These are phyloP conservation scores for Xylaria sp. DNA, from an alignment of 2,329 filamentous ascomycete genomes.

Conservation along the genomic window DNA sequence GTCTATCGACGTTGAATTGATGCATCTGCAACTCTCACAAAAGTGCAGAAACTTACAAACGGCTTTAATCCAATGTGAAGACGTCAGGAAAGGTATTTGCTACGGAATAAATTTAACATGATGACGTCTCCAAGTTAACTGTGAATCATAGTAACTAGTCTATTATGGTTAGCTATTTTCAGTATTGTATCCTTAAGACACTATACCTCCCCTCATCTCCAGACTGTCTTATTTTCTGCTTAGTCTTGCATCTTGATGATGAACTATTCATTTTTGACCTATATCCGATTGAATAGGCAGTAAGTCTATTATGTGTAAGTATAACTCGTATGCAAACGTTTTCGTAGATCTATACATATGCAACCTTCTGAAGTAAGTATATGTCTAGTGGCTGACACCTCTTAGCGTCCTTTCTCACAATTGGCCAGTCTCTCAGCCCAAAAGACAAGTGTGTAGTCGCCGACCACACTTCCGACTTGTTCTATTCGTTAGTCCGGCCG, in stretches of 20 bases:
- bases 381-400: not conserved
- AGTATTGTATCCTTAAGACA: not conserved
- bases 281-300: not conserved
- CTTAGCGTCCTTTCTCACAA: not conserved
- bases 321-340: not conserved
- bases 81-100: no score
- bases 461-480: not conserved
- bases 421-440: constrained; percentile 7
- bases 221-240: not conserved
- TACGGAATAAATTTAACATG: not conserved
- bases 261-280: not conserved
- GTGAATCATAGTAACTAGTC: not conserved
- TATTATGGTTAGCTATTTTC: not conserved
- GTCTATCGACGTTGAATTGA: no score
- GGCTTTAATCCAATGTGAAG: no score
- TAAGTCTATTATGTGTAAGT: not conserved
- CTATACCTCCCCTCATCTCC: not conserved
- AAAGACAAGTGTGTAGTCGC: constrained; percentile 6
- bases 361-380: not conserved
- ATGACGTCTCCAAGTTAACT: not conserved
- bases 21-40: not conserved
- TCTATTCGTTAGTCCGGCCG: not conserved
- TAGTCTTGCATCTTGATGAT: not conserved
- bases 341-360: not conserved
- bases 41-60: not conserved